Base-by-base conservation (phyloP, 495 filamentous ascomycete species). In the Tuber magnatum region DNA sequence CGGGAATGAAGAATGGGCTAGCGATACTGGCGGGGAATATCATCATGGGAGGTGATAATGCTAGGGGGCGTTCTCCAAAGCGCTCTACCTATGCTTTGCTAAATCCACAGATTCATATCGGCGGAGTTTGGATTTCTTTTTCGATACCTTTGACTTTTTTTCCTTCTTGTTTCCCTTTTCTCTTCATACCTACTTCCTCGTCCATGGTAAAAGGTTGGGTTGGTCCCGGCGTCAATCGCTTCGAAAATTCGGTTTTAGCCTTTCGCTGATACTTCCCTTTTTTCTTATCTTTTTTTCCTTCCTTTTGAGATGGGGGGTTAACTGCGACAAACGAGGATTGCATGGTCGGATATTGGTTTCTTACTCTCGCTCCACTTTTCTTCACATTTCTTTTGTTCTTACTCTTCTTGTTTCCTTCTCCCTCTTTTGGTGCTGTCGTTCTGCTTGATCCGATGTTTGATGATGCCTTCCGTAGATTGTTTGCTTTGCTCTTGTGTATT, bases 11-110 rank as follows among this genome's bases (percentile, higher is more conserved):
- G 77, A 79, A 43, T 79, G 78, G 78, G 77, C 71, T n/a, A 80
- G 78, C n/a, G 78, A 80, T 71, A 80, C 78, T 20, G 78, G 78
- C 18, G 78, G 75, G 71, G 77, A 71, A 69, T 80, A 80, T 24
- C 70, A 80, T 12, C 70, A 51, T 24, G 73, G 77, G 75, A 51
- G 69, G 39, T 76, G 75, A 77, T 77, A 32, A 39, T 43, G 24
- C 69, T 38, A 71, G 38, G 4, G 24, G 68, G 12, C 18, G 14
- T 48, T 51, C 70, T 32, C 35, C 68, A 10, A n/a, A 35, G 38
- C 48, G 42, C 42, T 51, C 61, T 46, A 35, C 43, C 10, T 70
- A 43, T 70, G 56, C 46, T 28, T 40, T 46, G 42, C 35, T 28
- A 9, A 68, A 74, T 35, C 68, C 16, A 22, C 69, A 79, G 76